Percentiles rank a stretch among this genome's conserved stretches.
phyloP scores from a whole-genome alignment of 2,329 filamentous ascomycete species.

The Lecanosticta acicola region DNA sequence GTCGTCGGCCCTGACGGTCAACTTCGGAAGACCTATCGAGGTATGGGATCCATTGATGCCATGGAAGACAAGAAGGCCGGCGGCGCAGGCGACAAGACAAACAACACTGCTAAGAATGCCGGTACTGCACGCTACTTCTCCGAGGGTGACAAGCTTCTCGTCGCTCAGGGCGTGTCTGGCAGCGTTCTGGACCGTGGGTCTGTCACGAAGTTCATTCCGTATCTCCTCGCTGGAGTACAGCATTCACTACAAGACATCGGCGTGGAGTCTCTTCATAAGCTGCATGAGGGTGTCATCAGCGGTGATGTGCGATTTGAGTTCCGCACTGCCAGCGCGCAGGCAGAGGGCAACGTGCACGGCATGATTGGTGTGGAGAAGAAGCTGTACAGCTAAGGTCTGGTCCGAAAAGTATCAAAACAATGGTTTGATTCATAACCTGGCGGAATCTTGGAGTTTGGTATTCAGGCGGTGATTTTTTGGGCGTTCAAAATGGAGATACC shows the following conservation, averaged over 20 bases:
- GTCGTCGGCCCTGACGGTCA: conserved; percentile 95
- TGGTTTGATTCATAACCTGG: no score
- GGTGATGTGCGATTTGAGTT: conserved; percentile 88
- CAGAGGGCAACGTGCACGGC: conserved; percentile 91
- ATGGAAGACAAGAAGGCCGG: conserved; percentile 99
- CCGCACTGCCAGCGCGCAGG: conserved; percentile 85
- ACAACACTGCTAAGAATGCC: conserved; percentile 93
- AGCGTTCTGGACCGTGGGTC: conserved; percentile 76
- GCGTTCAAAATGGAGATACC: no score
- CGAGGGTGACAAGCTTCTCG: conserved; percentile 87
- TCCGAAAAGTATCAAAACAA: no score
- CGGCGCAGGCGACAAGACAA: conserved; percentile 56
- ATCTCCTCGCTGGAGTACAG: conserved; percentile 90
- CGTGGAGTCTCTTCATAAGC: conserved; percentile 67
- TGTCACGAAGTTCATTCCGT: conserved; percentile 89
- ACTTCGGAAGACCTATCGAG: conserved; percentile 97
- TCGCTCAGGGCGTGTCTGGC: conserved; percentile 93
- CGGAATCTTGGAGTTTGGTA: no score
- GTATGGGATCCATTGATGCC: conserved; percentile 97
- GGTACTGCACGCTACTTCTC: conserved; percentile 98
- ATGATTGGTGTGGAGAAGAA: conserved; percentile 99
- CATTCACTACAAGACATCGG: conserved; percentile 97
- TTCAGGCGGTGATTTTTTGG: no score
- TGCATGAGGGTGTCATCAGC: conserved; percentile 68
- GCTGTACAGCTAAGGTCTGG: conserved; percentile 61